Evolutionary conservation across 2,329 filamentous ascomycete genomes (phyloP).

Genomic region (Talaromyces sp.): DNA sequence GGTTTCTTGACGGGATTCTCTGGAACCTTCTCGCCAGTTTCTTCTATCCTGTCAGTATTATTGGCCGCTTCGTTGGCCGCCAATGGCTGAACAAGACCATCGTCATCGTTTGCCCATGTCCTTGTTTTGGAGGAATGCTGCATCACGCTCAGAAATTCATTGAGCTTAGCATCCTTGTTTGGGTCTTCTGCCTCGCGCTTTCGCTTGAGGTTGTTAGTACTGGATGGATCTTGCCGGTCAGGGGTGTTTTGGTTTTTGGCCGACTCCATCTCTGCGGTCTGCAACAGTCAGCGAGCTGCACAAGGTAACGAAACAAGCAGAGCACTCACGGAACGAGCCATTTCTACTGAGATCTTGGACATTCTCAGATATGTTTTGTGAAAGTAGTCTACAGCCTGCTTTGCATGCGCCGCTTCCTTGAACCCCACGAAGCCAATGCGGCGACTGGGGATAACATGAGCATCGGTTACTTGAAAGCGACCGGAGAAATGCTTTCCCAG

Average conservation of each 20-base stretch:
- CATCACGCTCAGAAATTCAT: constrained; percentile 84
- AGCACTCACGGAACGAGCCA: constrained; percentile 71
- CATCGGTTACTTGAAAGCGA: constrained; percentile 76
- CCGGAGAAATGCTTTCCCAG: constrained; percentile 84
- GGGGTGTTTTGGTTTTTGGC: constrained; percentile 18
- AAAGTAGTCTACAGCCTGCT: constrained; percentile 86
- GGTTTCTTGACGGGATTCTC: constrained; percentile 8
- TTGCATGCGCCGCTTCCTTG: constrained; percentile 74
- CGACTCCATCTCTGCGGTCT: constrained; percentile 33
- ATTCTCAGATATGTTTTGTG: constrained; percentile 93
- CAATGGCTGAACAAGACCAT: constrained; percentile 26
- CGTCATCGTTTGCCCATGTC: constrained; percentile 56
- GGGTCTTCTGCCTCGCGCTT: constrained; percentile 48
- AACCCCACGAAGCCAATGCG: constrained; percentile 96
- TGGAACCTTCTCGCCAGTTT: constrained; percentile 43
- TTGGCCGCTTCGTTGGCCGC: constrained; percentile 22
- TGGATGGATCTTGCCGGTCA: constrained; percentile 17
- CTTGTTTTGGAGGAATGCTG: constrained; percentile 62
- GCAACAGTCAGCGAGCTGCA: constrained; percentile 21
- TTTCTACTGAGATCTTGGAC: constrained; percentile 87
- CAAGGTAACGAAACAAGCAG: constrained; percentile 15
- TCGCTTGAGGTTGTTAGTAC: constrained; percentile 34
- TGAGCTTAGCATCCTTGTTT: constrained; percentile 70
- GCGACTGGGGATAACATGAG: constrained; percentile 83
- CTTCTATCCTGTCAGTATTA: constrained; percentile 38